A percentile compares a stretch with the other conserved stretches of the same genome.
These are phyloP conservation scores for Phytophthora europaea DNA, from an alignment of 352 stramenopile species.

Conservation along the genomic window DNA sequence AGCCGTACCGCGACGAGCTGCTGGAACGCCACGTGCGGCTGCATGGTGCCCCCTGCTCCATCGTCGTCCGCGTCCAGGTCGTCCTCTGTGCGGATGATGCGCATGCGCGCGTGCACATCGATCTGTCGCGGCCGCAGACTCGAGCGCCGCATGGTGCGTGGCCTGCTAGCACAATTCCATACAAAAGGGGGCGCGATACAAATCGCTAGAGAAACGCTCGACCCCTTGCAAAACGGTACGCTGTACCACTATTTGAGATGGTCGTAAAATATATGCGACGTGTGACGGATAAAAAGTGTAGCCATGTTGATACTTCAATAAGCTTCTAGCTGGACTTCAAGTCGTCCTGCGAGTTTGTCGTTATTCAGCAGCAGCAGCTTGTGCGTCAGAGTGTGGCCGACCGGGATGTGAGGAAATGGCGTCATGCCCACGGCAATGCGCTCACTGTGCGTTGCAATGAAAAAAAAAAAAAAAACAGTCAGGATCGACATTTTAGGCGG, in stretches of 20 bases:
- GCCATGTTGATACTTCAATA: slow-evolving; percentile 29
- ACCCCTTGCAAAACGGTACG: slow-evolving; percentile 9
- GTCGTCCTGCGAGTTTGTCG: slow-evolving; percentile 28
- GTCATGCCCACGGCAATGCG: slow-evolving; percentile 40
- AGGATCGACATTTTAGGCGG: background rate
- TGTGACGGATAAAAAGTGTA: slow-evolving; percentile 15
- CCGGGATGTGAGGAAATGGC: slow-evolving; percentile 28
- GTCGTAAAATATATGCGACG: background rate
- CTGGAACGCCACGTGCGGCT: slow-evolving; percentile 69
- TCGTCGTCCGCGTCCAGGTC: slow-evolving; percentile 84
- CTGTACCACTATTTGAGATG: slow-evolving; percentile 1
- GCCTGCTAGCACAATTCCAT: slow-evolving; percentile 18
- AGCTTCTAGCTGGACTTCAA: slow-evolving; percentile 34
- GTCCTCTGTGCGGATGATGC: slow-evolving; percentile 84
- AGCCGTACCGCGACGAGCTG: slow-evolving; percentile 74
- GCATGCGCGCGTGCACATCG: slow-evolving; percentile 89
- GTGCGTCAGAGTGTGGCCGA: slow-evolving; percentile 29
- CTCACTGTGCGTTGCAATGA: slow-evolving; percentile 10
- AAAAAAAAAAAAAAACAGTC: slow-evolving; percentile 5
- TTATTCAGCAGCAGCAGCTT: slow-evolving; percentile 42
- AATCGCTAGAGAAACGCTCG: slow-evolving; percentile 2
- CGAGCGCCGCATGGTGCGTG: slow-evolving; percentile 73
- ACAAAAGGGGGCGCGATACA: slow-evolving; percentile 14
- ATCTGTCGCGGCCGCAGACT: slow-evolving; percentile 90
- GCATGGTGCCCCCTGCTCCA: slow-evolving; percentile 25